Evolutionary conservation across 495 filamentous ascomycete species (phyloP).

Genomic region (Ascobolus immersus): DNA sequence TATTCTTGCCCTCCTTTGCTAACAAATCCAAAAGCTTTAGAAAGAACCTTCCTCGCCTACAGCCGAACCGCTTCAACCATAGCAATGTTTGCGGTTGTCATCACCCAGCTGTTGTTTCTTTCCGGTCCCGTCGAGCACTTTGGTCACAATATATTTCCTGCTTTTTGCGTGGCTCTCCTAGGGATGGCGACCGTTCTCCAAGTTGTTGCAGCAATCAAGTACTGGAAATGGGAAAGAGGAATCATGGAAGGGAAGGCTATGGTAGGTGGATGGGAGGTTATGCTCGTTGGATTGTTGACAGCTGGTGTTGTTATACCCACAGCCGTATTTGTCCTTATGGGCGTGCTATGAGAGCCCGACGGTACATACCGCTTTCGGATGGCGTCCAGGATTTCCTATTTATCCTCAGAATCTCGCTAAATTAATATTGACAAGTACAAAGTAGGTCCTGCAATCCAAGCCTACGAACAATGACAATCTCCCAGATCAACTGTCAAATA

Average conservation of each 20-base stretch:
- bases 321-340: too few species aligned
- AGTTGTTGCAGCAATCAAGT: slow-evolving; percentile 33
- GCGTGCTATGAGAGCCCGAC: too few species aligned
- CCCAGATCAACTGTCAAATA: too few species aligned
- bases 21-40: slow-evolving; percentile 43
- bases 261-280: slow-evolving; percentile 44
- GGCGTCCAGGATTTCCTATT: too few species aligned
- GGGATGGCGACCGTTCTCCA: slow-evolving; percentile 30
- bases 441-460: too few species aligned
- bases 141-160: slow-evolving; percentile 28
- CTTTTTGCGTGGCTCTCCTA: slow-evolving; percentile 34
- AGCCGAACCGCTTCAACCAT: slow-evolving; percentile 45
- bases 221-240: slow-evolving; percentile 45
- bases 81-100: slow-evolving; percentile 37
- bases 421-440: too few species aligned
- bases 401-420: too few species aligned
- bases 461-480: too few species aligned
- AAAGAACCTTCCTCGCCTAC: slow-evolving; percentile 58
- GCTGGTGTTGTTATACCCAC: too few species aligned
- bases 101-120: slow-evolving; percentile 46
- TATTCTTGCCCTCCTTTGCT: not conserved
- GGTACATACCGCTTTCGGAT: too few species aligned
- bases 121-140: slow-evolving; percentile 19
- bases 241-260: slow-evolving; percentile 37
- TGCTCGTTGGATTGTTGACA: slow-evolving; percentile 24